Base-by-base conservation (phyloP, 179 eudicot species). In the Actinidia chinensis region DNA sequence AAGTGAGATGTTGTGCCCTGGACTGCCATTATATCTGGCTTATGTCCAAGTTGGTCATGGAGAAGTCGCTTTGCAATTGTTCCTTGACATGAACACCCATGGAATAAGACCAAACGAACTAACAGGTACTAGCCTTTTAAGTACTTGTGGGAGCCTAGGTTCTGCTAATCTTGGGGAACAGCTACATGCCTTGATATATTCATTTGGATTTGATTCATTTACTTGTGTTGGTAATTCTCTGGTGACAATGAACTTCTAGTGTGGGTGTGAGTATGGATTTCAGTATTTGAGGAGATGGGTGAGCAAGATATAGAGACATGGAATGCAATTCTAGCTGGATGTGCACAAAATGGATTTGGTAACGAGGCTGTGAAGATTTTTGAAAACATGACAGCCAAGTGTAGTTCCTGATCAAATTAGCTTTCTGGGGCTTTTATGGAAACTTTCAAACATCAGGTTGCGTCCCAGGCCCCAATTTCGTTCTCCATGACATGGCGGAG, bases 291-390 rank as follows among this genome's bases (percentile, higher is more conserved):
- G 54, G 79, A 77, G 71, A 87, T 87, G 85, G 43, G 75, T 60
- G 85, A 83, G 65, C 77, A 78, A 60, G 90, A 87, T 71, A 81
- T 77, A 51, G 69, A 85, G 68, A 76, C 88, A 65, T 85, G 86
- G 88, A 85, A 87, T 76, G 86, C 89, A 46, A 86, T 81, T 44
- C 78, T 87, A 75, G 88, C 87, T 51, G 89, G 89, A 5, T 87
- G 89, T 60, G 65, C 87, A 43, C 87, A 84, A 42, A 82, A 87
- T 28, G 87, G 89, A 61, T 74, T 84, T 44, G 86, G 84, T 14
- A 76, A 79, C 64, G 83, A 80, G 71, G 84, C 87, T 63, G 25
- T 82, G n/a, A 64, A 64, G 20, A 40, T 72, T 61, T 87, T 87
- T 55, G 73, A 22, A 43, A 80, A 79, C 76, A 87, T 87, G 89